Conservation (phyloP, 139 green algal genomes). For the Picocystis salinarum region DNA sequence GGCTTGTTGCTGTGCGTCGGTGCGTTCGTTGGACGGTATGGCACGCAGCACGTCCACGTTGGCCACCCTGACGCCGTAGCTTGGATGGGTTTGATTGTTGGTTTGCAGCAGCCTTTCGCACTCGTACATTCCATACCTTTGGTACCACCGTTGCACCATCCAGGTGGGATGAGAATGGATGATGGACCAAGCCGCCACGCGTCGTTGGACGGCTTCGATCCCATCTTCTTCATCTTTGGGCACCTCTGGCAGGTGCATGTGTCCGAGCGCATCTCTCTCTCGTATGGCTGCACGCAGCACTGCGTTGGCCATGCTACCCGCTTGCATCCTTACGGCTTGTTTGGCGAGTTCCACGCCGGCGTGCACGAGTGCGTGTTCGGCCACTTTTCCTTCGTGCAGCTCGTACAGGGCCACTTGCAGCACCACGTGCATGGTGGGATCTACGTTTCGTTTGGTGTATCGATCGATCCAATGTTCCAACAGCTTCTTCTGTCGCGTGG, state of each 20-base stretch:
- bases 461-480: too few species aligned
- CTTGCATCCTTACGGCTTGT: constrained; percentile 13
- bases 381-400: too few species aligned
- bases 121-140: constrained; percentile 22
- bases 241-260: too few species aligned
- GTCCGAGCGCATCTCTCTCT: too few species aligned
- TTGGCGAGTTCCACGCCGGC: constrained; percentile 55
- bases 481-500: too few species aligned
- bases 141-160: constrained; percentile 54
- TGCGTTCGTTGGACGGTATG: too few species aligned
- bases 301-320: constrained; percentile 37
- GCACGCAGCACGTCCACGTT: too few species aligned
- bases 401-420: too few species aligned
- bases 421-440: too few species aligned
- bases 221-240: neutral
- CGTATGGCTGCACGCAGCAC: constrained; percentile 7
- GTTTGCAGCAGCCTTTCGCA: constrained; percentile 29
- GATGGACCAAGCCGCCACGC: constrained; percentile 12
- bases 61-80: constrained; percentile 17
- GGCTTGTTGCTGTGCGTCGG: too few species aligned
- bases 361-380: constrained; percentile 37
- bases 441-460: too few species aligned
- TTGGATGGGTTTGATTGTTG: constrained; percentile 45
- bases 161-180: constrained; percentile 45
- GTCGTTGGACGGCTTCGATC: neutral